A percentile compares a stretch with the other conserved stretches of the same genome.
Evolutionary conservation across 2,329 filamentous ascomycete species (phyloP).

Genomic region (Cercospora sojina): DNA sequence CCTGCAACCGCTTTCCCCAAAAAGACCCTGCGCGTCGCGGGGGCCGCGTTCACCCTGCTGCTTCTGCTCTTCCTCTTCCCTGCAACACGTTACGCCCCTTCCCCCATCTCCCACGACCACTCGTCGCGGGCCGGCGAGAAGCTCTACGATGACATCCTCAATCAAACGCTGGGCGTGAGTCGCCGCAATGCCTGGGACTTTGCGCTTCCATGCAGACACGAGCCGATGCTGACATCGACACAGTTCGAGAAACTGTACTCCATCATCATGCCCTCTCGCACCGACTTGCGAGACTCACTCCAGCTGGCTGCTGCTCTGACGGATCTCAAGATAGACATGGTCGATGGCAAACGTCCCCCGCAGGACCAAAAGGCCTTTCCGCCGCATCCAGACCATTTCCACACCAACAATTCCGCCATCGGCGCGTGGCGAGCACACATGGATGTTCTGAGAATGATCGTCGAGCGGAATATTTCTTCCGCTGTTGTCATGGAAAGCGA

Average conservation of each 20-base stretch:
- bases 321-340: constrained; percentile 48
- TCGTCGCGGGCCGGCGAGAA: constrained; percentile 2
- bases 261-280: constrained; percentile 52
- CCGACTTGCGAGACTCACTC: constrained; percentile 53
- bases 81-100: background rate
- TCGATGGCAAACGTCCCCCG: constrained; percentile 44
- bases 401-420: constrained; percentile 5
- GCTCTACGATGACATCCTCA: constrained; percentile 11
- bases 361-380: constrained; percentile 36
- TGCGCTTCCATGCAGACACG: background rate
- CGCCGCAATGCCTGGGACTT: background rate
- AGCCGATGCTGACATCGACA: background rate
- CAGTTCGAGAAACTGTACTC: constrained; percentile 54
- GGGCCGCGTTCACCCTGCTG: background rate
- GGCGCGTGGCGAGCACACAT: constrained; percentile 25
- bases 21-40: background rate
- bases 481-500: constrained; percentile 48
- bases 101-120: background rate
- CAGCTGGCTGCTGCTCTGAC: constrained; percentile 49
- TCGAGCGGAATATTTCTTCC: constrained; percentile 38
- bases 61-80: background rate
- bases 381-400: constrained; percentile 25
- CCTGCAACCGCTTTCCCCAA: background rate
- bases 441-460: constrained; percentile 35
- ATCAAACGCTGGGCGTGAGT: constrained; percentile 15